Conservation (phyloP, 352 stramenopile species). For the Aphanomyces invadans region DNA sequence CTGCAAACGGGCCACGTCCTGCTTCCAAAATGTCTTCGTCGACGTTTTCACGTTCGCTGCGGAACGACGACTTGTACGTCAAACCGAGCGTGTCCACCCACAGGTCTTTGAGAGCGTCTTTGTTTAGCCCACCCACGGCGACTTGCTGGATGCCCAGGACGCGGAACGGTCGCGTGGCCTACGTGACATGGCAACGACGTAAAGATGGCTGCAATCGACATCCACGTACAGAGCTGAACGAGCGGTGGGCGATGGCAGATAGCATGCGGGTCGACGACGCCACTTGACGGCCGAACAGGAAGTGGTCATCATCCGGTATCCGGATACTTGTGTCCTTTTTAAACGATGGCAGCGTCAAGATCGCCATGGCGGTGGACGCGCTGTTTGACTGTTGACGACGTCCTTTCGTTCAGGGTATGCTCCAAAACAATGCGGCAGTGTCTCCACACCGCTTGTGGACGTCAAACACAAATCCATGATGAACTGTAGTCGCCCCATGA, state of each 20-base stretch:
- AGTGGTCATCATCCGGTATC: not conserved
- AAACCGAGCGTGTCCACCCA: constrained; percentile 83
- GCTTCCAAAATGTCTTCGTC: constrained; percentile 96
- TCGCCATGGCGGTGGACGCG: too few species aligned
- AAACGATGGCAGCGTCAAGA: too few species aligned
- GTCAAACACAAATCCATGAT: too few species aligned
- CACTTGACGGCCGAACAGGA: constrained; percentile 1
- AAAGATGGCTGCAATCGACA: not conserved
- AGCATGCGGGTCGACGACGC: constrained; percentile 14
- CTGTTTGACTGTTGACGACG: too few species aligned
- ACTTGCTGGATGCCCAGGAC: constrained; percentile 97
- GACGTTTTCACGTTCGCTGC: constrained; percentile 93
- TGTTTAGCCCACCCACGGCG: constrained; percentile 89
- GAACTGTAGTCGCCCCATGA: too few species aligned
- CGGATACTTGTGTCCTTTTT: too few species aligned
- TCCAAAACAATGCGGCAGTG: too few species aligned
- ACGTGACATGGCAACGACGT: not conserved
- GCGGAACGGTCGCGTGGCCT: constrained; percentile 54
- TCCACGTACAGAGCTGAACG: constrained; percentile 18
- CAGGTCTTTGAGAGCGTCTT: constrained; percentile 73
- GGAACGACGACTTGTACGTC: constrained; percentile 53
- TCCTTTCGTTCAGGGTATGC: too few species aligned
- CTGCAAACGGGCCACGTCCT: constrained; percentile 83
- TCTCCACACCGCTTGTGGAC: too few species aligned
- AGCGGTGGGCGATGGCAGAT: not conserved